Evolutionary conservation across 495 filamentous ascomycete species (phyloP), one percentile per base, ranked within the genome.

Genomic region (Lentithecium fluviatile): DNA sequence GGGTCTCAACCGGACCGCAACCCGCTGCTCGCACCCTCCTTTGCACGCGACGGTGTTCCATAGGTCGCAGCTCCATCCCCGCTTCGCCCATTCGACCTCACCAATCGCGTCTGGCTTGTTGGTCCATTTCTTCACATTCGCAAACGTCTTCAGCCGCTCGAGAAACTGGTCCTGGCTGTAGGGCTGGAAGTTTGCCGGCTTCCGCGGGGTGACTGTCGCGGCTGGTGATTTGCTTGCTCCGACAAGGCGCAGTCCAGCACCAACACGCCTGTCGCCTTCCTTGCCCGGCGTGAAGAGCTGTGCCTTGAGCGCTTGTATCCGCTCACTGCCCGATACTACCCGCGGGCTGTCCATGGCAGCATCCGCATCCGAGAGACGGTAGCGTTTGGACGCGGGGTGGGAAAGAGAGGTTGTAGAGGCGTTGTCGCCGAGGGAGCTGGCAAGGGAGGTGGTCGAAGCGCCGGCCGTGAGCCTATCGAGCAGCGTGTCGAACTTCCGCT

Each of bases 71-170:
- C 84, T 80, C 94, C 94, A 98, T 1, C 94, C 94, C 29, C 88
- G 80, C 77, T 92, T 96, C 6, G 93, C 91, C 95, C 95, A 98
- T 73, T 89, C 85, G 6, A 97, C 88, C 74, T 97, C 94, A 69
- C 84, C 91, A 63, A 97, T 86, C 36, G 77, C 74, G 11, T 88
- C 78, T 2, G 94, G 90, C 76, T 88, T 97, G 53, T 79, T 86
- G 65, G 79, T 83, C 94, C 94, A 98, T 69, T 88, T 83, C 58
- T 90, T 91, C 43, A 97, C 85, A 61, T 91, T 89, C 52, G 91
- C 85, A 65, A 94, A 98, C 1, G 92, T 94, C 62, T 86, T 87
- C 45, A 98, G 76, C 20, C 94, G 79, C 61, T 84, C 82, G 2
- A 97, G 81, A 63, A 98, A 93, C 59, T 85, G 83, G 26, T 84